Base-by-base conservation (phyloP, 257 asterid genomes). In the Rehmannia glutinosa region DNA sequence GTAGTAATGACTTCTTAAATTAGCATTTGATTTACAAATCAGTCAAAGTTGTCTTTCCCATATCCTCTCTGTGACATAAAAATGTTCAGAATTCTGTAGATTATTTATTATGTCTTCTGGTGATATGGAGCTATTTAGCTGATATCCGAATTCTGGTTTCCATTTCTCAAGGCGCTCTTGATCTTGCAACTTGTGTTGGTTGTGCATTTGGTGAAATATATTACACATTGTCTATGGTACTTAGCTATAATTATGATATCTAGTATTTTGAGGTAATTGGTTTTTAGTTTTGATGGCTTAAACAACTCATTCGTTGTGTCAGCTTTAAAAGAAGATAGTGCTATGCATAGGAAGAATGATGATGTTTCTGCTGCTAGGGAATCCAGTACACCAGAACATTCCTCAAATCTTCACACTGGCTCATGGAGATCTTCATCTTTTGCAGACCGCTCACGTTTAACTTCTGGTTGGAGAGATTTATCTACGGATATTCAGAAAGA, bases 341-440 rank as follows among this genome's bases (percentile, higher is more conserved):
- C 21, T 64, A 24, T 56, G 24, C 72, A 62, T 36, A 73, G 73
- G 47, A 80, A 64, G 68, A 74, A 55, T 35, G 78, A 68, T 73
- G 81, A 69, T 75, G 67, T 50, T 64, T 61, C 73, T 15, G 30
- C 70, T 23, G 67, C 68, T 57, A 76, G 77, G 64, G 85, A 77
- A 53, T 62, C 80, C 30, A 68, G 64, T 72, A 38, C 62, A 24
- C 83, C 73, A 8, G 84, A 77, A 24, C 56, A 73, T 57, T 72
- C 89, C 8, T 71, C 90, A 71, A 16, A 23, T 66, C 80, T 51
- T 61, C 82, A 59, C 28, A 63, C 77, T 45, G 86, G 87, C 69
- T 19, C 86, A 24, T 85, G 96, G 96, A 78, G 84, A 72, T 80
- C 97, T 39, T 68, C 91, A 47, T 86, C 97, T n/a, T 67, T 88